These are phyloP conservation scores for Trichoderma arundinaceum DNA, from an alignment of 2,329 filamentous ascomycete species.

Conservation along the genomic window DNA sequence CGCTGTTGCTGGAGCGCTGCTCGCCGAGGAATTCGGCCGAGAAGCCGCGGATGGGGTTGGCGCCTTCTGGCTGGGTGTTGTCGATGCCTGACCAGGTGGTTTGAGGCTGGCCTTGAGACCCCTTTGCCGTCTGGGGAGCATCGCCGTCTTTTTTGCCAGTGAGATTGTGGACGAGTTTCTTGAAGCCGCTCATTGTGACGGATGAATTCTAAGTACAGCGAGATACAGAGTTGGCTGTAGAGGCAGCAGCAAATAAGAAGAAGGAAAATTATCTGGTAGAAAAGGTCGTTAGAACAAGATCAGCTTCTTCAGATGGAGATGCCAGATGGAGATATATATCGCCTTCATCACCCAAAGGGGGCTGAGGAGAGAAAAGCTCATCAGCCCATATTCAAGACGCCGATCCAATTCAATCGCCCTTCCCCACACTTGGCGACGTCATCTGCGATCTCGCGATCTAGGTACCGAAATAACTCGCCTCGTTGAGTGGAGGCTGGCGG, in stretches of 20 bases:
- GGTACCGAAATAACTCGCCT: not conserved
- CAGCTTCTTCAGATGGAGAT: too few species aligned
- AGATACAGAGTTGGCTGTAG: not conserved
- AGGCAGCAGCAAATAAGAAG: too few species aligned
- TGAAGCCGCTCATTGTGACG: conserved; percentile 22
- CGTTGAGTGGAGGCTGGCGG: conserved; percentile 23
- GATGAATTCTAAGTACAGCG: not conserved
- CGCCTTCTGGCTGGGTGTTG: conserved; percentile 47
- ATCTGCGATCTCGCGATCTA: not conserved
- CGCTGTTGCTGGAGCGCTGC: conserved; percentile 47
- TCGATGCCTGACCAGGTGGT: conserved; percentile 37
- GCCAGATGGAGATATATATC: too few species aligned
- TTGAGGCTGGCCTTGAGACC: not conserved
- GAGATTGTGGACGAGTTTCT: not conserved
- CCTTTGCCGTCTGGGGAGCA: not conserved
- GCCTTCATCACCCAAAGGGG: too few species aligned
- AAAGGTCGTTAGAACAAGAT: too few species aligned
- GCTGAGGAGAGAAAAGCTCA: too few species aligned
- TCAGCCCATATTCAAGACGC: too few species aligned
- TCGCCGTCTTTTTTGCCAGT: not conserved
- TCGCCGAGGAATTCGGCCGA: conserved; percentile 44
- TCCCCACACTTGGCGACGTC: conserved; percentile 23
- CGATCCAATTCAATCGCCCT: not conserved
- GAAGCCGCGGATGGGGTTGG: conserved; percentile 43
- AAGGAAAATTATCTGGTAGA: not conserved